Evolutionary conservation across 2,329 filamentous ascomycete genomes (phyloP).

Genomic region (Shiraia sp.): DNA sequence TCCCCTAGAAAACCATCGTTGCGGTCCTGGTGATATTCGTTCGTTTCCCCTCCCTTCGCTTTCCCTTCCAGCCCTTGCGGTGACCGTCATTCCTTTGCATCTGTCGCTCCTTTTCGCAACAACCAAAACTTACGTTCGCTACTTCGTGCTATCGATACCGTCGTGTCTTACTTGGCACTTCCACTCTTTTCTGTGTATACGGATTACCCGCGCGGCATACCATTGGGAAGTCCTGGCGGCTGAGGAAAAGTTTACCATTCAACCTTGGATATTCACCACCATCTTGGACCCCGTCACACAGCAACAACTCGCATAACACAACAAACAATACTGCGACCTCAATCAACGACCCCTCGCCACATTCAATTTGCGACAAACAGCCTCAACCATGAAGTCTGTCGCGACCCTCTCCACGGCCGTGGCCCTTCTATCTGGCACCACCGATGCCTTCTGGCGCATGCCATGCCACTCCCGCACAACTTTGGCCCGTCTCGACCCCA

Average conservation of each 20-base stretch:
- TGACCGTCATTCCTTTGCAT: conserved; percentile 35
- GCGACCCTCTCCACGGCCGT: conserved; percentile 31
- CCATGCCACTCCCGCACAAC: conserved; percentile 66
- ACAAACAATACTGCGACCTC: neutral
- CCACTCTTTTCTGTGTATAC: conserved; percentile 34
- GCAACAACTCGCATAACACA: conserved; percentile 4
- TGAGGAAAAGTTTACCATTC: conserved; percentile 15
- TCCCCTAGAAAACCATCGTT: conserved; percentile 35
- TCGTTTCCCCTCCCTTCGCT: conserved; percentile 26
- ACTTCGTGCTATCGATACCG: conserved; percentile 20
- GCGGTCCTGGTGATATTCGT: conserved; percentile 32
- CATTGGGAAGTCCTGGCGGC: conserved; percentile 32
- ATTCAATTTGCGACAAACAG: conserved; percentile 1
- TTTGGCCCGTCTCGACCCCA: conserved; percentile 59
- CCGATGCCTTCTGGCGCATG: conserved; percentile 73
- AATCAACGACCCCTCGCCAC: conserved; percentile 3
- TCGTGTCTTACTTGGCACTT: conserved; percentile 16
- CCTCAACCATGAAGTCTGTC: conserved; percentile 35
- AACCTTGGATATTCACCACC: too few relatives aligned
- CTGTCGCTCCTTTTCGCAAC: conserved; percentile 28
- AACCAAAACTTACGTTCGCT: conserved; percentile 29
- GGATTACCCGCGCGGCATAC: conserved; percentile 12
- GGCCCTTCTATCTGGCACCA: conserved; percentile 40
- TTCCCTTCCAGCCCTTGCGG: conserved; percentile 26
- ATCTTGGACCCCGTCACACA: too few relatives aligned